Conservation (phyloP, 208 protist species). For the Perkinsela sp. region DNA sequence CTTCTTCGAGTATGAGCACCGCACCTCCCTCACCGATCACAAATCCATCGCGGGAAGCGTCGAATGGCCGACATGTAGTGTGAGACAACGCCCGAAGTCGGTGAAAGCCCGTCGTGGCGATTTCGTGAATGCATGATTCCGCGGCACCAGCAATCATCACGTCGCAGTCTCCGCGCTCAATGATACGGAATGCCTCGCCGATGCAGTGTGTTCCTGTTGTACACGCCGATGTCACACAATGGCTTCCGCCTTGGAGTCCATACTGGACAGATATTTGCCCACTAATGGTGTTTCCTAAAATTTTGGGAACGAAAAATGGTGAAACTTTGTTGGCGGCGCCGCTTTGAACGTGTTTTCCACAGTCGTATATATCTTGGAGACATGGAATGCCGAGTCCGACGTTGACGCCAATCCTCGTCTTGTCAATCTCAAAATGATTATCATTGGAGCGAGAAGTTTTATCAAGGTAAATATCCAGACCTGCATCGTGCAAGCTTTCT, state of each 20-base stretch:
- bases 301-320: constrained; percentile 79
- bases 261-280: constrained; percentile 63
- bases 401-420: constrained; percentile 35
- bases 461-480: not conserved
- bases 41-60: constrained; percentile 63
- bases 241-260: constrained; percentile 57
- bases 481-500: constrained; percentile 13
- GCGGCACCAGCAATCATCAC: constrained; percentile 66
- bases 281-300: constrained; percentile 83
- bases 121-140: constrained; percentile 68
- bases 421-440: constrained; percentile 1
- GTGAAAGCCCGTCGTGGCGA: constrained; percentile 72
- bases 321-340: constrained; percentile 22
- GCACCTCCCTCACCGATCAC: constrained; percentile 85
- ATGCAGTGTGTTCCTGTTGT: constrained; percentile 86
- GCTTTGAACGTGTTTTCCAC: constrained; percentile 1
- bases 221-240: constrained; percentile 75
- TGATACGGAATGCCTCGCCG: constrained; percentile 62
- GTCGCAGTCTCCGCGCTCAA: constrained; percentile 45
- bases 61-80: constrained; percentile 75
- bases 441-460: not conserved
- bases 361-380: constrained; percentile 26
- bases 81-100: constrained; percentile 67
- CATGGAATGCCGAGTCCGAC: constrained; percentile 65
- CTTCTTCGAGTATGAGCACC: constrained; percentile 69